phyloP scores from a whole-genome alignment of 2,329 filamentous ascomycete species.

The Scytalidium sp. region DNA sequence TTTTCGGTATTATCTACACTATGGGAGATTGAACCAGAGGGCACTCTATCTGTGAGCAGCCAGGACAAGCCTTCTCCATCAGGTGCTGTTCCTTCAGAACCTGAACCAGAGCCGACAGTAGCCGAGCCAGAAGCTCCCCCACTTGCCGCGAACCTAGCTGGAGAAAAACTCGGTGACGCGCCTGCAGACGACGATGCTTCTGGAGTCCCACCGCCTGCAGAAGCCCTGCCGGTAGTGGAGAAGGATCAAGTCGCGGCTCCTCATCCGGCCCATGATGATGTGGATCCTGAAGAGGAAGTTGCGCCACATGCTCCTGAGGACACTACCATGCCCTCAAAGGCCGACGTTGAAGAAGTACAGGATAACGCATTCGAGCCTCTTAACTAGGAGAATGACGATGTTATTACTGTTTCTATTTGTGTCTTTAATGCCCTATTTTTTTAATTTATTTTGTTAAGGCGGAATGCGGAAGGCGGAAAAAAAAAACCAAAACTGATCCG shows the following conservation, averaged over 20 bases:
- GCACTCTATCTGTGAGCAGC: constrained; percentile 30
- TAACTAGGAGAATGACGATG: too few relatives aligned
- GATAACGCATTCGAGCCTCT: too few relatives aligned
- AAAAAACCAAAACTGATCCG: too few relatives aligned
- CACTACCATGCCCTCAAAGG: background rate
- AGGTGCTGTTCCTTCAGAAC: background rate
- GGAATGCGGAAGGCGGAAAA: too few relatives aligned
- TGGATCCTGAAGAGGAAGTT: background rate
- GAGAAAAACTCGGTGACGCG: background rate
- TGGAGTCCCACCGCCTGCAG: background rate
- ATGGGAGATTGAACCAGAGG: constrained; percentile 39
- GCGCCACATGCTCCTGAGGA: background rate
- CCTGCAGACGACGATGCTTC: background rate
- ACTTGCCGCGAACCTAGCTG: background rate
- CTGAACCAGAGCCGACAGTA: constrained; percentile 42
- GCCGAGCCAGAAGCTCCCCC: background rate
- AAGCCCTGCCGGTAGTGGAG: background rate
- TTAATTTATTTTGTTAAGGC: too few relatives aligned
- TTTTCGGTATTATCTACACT: constrained; percentile 32
- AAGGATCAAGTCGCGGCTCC: too few relatives aligned
- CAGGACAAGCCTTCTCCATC: constrained; percentile 6
- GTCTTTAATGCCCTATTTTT: too few relatives aligned
- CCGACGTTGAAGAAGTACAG: background rate
- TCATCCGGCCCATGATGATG: background rate
- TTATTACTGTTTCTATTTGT: too few relatives aligned